phyloP scores from a whole-genome alignment of 2,329 filamentous ascomycete species.

The Clarireedia paspali region DNA sequence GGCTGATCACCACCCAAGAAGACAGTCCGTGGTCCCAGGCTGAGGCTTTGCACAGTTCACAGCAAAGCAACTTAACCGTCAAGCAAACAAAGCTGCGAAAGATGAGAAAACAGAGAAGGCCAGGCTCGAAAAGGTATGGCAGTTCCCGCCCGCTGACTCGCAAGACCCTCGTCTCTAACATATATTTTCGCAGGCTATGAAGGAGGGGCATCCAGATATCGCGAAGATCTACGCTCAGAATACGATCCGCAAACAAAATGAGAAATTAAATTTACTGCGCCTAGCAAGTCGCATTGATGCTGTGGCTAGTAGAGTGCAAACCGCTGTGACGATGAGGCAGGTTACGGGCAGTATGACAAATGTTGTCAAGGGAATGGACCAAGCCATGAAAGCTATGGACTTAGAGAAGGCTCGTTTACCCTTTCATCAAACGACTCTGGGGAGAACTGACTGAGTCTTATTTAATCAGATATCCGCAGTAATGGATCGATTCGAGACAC shows the following conservation, averaged over 20 bases:
- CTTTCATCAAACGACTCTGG: neutral
- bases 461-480: slow-evolving; percentile 48
- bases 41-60: slow-evolving; percentile 39
- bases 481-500: slow-evolving; percentile 58
- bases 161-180: slow-evolving; percentile 1
- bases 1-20: slow-evolving; percentile 11
- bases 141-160: neutral
- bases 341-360: slow-evolving; percentile 55
- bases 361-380: slow-evolving; percentile 53
- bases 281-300: slow-evolving; percentile 52
- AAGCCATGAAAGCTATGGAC: slow-evolving; percentile 57
- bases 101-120: slow-evolving; percentile 53
- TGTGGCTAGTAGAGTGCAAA: slow-evolving; percentile 52
- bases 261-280: slow-evolving; percentile 50
- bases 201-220: slow-evolving; percentile 51
- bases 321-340: slow-evolving; percentile 54
- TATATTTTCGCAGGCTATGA: slow-evolving; percentile 40
- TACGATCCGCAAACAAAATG: slow-evolving; percentile 55
- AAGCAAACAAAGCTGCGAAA: slow-evolving; percentile 53
- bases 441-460: neutral
- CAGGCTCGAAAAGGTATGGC: slow-evolving; percentile 49
- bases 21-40: neutral
- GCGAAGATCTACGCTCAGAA: slow-evolving; percentile 57
- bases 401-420: slow-evolving; percentile 44
- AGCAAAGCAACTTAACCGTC: slow-evolving; percentile 53